These are phyloP conservation scores for Saccharomyces pastorianus DNA, from an alignment of 1,139 yeast species.

Conservation along the genomic window DNA sequence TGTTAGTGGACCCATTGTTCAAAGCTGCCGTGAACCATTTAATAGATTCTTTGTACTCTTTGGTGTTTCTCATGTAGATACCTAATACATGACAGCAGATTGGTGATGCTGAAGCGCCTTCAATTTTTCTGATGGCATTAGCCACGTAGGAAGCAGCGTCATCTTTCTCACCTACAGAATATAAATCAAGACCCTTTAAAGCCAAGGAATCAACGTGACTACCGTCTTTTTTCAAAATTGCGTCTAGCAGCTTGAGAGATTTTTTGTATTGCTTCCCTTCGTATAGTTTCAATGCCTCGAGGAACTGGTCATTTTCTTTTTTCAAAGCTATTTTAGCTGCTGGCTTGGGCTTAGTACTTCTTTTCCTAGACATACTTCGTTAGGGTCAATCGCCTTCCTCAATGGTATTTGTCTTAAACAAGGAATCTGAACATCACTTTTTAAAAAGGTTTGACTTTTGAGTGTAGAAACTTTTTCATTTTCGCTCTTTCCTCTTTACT, in stretches of 20 bases:
- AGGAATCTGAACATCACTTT: background rate
- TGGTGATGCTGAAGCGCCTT: conserved; percentile 40
- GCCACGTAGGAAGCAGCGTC: conserved; percentile 60
- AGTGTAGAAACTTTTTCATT: background rate
- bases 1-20: conserved; percentile 72
- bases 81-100: conserved; percentile 83
- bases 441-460: background rate
- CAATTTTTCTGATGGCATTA: conserved; percentile 54
- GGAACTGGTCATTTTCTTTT: conserved; percentile 57
- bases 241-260: conserved; percentile 68
- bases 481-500: background rate
- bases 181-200: conserved; percentile 68
- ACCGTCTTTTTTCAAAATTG: conserved; percentile 66
- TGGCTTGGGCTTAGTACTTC: conserved; percentile 13
- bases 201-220: conserved; percentile 77
- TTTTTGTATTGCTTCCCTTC: conserved; percentile 84
- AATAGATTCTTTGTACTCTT: conserved; percentile 68
- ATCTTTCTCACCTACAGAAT: conserved; percentile 44
- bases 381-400: background rate
- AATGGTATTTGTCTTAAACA: background rate
- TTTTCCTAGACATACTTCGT: conserved; percentile 19
- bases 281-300: conserved; percentile 74
- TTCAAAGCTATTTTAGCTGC: conserved; percentile 32
- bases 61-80: conserved; percentile 63
- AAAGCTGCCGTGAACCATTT: conserved; percentile 73